phyloP scores from a whole-genome alignment of 495 filamentous ascomycete genomes.

The Trichocladium uniseriatum region DNA sequence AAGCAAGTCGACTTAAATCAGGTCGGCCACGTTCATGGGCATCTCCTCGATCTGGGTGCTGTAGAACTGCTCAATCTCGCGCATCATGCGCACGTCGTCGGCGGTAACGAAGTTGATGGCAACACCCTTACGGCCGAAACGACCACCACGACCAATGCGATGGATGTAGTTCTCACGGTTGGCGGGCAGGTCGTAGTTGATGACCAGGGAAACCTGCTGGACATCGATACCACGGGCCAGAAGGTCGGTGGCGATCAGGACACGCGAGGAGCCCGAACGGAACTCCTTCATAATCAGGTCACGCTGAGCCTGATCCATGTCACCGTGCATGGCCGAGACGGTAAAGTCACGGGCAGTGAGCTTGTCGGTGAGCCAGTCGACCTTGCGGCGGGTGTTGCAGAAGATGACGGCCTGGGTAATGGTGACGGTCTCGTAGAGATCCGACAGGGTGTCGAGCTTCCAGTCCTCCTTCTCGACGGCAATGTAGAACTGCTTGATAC shows the following conservation, averaged over 20 bases:
- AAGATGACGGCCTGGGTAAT: constrained; percentile 99
- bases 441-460: constrained; percentile 99
- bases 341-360: constrained; percentile 98
- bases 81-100: constrained; percentile 93
- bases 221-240: constrained; percentile 98
- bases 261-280: constrained; percentile 87
- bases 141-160: constrained; percentile 88
- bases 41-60: constrained; percentile 99
- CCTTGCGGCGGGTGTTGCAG: constrained; percentile 99
- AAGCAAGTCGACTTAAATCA: constrained; percentile 34
- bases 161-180: constrained; percentile 99
- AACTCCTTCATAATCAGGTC: constrained; percentile 99
- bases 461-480: constrained; percentile 99
- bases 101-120: constrained; percentile 99
- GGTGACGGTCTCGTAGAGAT: constrained; percentile 97
- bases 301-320: constrained; percentile 96
- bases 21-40: constrained; percentile 88
- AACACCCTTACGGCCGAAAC: constrained; percentile 97
- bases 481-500: constrained; percentile 98
- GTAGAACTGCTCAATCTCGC: constrained; percentile 95
- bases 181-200: constrained; percentile 96
- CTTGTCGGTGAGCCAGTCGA: constrained; percentile 99
- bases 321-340: constrained; percentile 96
- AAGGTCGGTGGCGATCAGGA: constrained; percentile 96
- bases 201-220: constrained; percentile 97